Evolutionary conservation across 73 alveolate genomes (phyloP).

Genomic region (Paramecium primaurelia): DNA sequence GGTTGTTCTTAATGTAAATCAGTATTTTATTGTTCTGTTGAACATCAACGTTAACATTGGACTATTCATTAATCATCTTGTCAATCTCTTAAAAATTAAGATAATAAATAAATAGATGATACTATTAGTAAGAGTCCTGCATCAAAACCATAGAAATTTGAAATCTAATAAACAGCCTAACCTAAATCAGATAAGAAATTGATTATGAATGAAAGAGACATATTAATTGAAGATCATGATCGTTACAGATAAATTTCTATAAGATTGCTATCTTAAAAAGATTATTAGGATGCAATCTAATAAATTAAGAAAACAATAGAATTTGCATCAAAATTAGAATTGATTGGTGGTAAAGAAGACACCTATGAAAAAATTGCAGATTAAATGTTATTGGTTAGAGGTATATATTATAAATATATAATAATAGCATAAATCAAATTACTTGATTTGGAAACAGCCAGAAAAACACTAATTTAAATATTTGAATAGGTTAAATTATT

Average conservation of each 20-base stretch:
- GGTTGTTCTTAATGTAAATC: slow-evolving; percentile 45
- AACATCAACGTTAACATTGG: slow-evolving; percentile 39
- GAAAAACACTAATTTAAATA: not conserved
- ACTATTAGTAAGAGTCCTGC: not conserved
- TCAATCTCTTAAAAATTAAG: not conserved
- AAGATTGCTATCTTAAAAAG: slow-evolving; percentile 17
- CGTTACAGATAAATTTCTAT: slow-evolving; percentile 11
- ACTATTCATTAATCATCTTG: not conserved
- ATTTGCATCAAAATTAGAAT: not conserved
- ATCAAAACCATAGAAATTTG: not conserved
- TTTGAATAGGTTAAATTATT: not conserved
- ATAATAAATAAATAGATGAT: not conserved
- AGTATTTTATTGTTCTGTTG: slow-evolving; percentile 32
- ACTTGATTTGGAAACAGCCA: not conserved
- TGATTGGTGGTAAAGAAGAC: not conserved
- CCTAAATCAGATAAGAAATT: slow-evolving; percentile 17
- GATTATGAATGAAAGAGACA: not conserved
- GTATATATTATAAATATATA: not conserved
- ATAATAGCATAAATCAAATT: not conserved
- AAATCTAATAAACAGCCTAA: not conserved
- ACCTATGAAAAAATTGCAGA: slow-evolving; percentile 16
- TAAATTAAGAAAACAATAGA: not conserved
- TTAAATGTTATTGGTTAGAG: not conserved
- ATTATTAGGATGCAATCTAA: not conserved
- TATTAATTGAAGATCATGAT: slow-evolving; percentile 30